These are phyloP conservation scores for Drechmeria coniospora DNA, from an alignment of 2,329 filamentous ascomycete genomes.

Conservation along the genomic window DNA sequence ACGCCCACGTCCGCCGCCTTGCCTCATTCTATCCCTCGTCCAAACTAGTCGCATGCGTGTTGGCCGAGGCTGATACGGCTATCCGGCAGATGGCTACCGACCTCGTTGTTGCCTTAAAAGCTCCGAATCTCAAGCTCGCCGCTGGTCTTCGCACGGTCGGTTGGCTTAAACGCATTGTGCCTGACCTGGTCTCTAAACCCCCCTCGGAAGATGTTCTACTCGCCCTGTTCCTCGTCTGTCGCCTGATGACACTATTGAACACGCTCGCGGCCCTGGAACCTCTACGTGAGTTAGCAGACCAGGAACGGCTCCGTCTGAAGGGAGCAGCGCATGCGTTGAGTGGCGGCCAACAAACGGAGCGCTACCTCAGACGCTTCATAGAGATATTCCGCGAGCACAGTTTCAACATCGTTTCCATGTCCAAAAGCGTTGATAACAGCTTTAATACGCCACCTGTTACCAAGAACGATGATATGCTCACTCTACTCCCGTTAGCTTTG, in stretches of 20 bases:
- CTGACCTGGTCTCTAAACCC: slow-evolving; percentile 41
- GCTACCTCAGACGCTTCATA: slow-evolving; percentile 87
- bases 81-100: slow-evolving; percentile 83
- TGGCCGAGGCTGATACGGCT: slow-evolving; percentile 63
- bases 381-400: slow-evolving; percentile 97
- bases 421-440: slow-evolving; percentile 57
- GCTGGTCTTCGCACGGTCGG: slow-evolving; percentile 81
- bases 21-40: slow-evolving; percentile 72
- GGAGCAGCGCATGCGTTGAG: slow-evolving; percentile 34
- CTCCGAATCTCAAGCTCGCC: slow-evolving; percentile 70
- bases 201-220: slow-evolving; percentile 53
- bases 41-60: slow-evolving; percentile 55
- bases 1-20: slow-evolving; percentile 82
- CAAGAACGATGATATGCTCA: slow-evolving; percentile 22
- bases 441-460: slow-evolving; percentile 9
- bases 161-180: slow-evolving; percentile 76
- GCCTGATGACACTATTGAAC: slow-evolving; percentile 61
- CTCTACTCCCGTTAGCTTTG: slow-evolving; percentile 57
- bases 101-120: slow-evolving; percentile 62
- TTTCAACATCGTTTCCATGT: slow-evolving; percentile 90
- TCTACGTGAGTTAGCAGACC: slow-evolving; percentile 74
- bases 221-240: slow-evolving; percentile 74
- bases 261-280: slow-evolving; percentile 77
- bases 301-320: slow-evolving; percentile 46
- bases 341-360: slow-evolving; percentile 80